A percentile compares a stretch with the other conserved stretches of the same genome.
Evolutionary conservation across 805 yeast species (phyloP).

Genomic region (Kockiozyma suomiensis): DNA sequence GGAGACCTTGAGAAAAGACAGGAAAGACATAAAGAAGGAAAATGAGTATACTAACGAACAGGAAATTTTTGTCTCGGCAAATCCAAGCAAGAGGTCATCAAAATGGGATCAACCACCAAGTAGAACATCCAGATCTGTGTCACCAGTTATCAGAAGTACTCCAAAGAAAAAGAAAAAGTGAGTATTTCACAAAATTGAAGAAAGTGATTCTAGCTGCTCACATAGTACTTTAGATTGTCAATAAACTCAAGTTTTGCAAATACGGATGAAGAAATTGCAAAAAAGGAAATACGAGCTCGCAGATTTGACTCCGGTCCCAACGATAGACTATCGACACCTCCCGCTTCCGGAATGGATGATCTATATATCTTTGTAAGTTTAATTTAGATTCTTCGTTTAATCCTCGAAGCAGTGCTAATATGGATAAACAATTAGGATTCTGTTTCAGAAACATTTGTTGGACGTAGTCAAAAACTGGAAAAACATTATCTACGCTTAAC

Average conservation of each 20-base stretch:
- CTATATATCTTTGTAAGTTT: neutral
- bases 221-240: neutral
- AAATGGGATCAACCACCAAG: slow-evolving; percentile 27
- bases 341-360: neutral
- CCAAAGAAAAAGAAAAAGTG: slow-evolving; percentile 10
- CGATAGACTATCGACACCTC: neutral
- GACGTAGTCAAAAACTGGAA: slow-evolving; percentile 66
- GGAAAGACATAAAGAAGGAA: slow-evolving; percentile 11
- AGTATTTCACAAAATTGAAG: neutral
- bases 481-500: slow-evolving; percentile 83
- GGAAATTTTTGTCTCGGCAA: slow-evolving; percentile 5
- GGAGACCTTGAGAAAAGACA: slow-evolving; percentile 17
- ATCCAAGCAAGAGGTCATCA: slow-evolving; percentile 22
- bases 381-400: neutral
- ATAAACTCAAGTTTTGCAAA: neutral
- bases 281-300: slow-evolving; percentile 47
- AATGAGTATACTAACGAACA: neutral
- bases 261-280: slow-evolving; percentile 1
- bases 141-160: neutral
- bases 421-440: slow-evolving; percentile 9
- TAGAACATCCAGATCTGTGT: neutral
- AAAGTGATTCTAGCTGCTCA: neutral
- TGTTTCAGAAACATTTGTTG: slow-evolving; percentile 49
- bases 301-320: slow-evolving; percentile 51
- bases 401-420: neutral